Percentiles rank a stretch among this genome's conserved stretches.
phyloP scores from a whole-genome alignment of 768 basidiomycete genomes.

The Russula foetens region DNA sequence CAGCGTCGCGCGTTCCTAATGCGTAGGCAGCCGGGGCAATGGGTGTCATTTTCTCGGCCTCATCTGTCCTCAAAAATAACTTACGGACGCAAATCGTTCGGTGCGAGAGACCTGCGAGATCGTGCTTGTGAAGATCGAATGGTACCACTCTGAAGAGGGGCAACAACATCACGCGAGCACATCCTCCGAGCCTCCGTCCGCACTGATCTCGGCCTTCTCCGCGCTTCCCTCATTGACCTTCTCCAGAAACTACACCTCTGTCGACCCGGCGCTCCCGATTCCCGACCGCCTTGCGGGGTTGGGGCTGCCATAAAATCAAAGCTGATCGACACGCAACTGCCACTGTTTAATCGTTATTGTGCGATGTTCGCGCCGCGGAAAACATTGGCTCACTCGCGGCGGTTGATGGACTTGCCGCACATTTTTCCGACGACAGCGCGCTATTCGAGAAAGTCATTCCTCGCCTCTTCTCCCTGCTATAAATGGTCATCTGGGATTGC shows the following conservation, averaged over 20 bases:
- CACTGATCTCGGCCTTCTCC: neutral
- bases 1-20: neutral
- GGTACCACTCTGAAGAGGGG: constrained; percentile 78
- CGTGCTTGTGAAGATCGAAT: constrained; percentile 90
- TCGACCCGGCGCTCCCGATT: constrained; percentile 83
- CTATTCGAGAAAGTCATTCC: constrained; percentile 75
- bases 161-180: constrained; percentile 35
- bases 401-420: constrained; percentile 84
- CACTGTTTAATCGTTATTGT: constrained; percentile 89
- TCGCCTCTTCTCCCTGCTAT: neutral
- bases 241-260: constrained; percentile 63
- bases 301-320: constrained; percentile 42
- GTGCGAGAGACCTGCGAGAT: constrained; percentile 97
- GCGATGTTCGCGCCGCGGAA: constrained; percentile 97
- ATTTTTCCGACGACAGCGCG: constrained; percentile 82
- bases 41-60: constrained; percentile 76
- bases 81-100: constrained; percentile 59
- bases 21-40: constrained; percentile 91
- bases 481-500: constrained; percentile 44
- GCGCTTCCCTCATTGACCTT: neutral
- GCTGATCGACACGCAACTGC: constrained; percentile 55
- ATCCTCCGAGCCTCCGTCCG: constrained; percentile 34
- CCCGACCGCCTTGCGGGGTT: constrained; percentile 50
- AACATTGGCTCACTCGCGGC: constrained; percentile 82
- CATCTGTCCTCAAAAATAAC: constrained; percentile 61